Evolutionary conservation across 164 flowering plant species (phyloP).

Genomic region (Akebia trifoliata): DNA sequence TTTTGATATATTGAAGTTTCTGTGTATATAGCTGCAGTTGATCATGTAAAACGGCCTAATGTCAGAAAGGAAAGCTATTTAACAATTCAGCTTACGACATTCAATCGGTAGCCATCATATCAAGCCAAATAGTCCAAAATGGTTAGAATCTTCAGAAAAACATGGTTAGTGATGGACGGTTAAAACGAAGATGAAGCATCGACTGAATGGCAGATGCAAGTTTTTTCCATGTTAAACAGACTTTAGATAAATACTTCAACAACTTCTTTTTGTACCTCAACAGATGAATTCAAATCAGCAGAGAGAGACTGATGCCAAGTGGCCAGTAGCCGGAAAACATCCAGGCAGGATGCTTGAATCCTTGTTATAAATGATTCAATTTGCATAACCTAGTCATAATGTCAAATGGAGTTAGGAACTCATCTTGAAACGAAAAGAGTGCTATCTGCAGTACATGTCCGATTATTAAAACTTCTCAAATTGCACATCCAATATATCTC

Average conservation of each 20-base stretch:
- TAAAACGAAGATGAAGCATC: not conserved
- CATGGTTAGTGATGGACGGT: no score
- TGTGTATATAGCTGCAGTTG: conserved; percentile 29
- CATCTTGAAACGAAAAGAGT: no score
- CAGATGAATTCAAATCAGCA: conserved; percentile 48
- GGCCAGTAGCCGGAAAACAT: conserved; percentile 43
- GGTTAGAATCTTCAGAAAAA: not conserved
- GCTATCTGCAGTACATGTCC: no score
- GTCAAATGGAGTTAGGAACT: conserved; percentile 2
- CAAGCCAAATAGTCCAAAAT: not conserved
- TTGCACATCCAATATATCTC: no score
- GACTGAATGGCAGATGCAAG: not conserved
- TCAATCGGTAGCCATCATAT: not conserved
- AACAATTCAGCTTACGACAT: no score
- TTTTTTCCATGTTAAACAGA: not conserved
- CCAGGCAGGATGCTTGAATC: conserved; percentile 38
- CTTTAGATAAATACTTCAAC: not conserved
- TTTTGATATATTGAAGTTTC: conserved; percentile 22
- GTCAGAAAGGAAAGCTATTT: not conserved
- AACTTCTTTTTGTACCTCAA: conserved; percentile 47
- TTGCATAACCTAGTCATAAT: conserved; percentile 56
- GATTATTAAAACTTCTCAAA: no score
- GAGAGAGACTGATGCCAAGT: conserved; percentile 38
- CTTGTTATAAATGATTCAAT: conserved; percentile 50
- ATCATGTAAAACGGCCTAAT: not conserved